phyloP scores from a whole-genome alignment of 495 filamentous ascomycete genomes.

The Penicillium chermesinum region DNA sequence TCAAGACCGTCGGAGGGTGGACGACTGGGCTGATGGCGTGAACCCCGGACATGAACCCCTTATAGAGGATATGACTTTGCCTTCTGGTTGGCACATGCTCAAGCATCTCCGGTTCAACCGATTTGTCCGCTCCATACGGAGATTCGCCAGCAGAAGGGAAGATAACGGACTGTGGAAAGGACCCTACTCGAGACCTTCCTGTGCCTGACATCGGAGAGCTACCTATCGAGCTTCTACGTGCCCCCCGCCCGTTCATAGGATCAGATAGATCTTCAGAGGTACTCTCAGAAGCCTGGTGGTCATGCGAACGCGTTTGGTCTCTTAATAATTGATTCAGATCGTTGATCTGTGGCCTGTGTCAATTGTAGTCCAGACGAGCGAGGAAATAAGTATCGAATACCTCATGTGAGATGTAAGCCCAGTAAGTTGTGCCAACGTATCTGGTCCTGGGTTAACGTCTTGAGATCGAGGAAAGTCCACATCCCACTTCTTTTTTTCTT shows the following conservation, averaged over 20 bases:
- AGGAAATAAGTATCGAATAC: slow-evolving; percentile 14
- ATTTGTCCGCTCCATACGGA: slow-evolving; percentile 29
- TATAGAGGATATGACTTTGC: slow-evolving; percentile 46
- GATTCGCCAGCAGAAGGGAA: slow-evolving; percentile 34
- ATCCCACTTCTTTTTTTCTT: background rate
- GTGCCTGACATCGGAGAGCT: slow-evolving; percentile 6
- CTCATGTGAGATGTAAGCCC: slow-evolving; percentile 49
- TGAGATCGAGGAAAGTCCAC: slow-evolving; percentile 5
- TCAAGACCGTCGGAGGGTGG: slow-evolving; percentile 41
- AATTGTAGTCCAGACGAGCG: background rate
- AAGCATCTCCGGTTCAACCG: slow-evolving; percentile 42
- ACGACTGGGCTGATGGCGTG: slow-evolving; percentile 44
- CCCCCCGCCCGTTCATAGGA: slow-evolving; percentile 4
- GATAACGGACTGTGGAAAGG: slow-evolving; percentile 37
- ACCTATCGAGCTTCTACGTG: slow-evolving; percentile 24
- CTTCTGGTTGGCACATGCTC: slow-evolving; percentile 39
- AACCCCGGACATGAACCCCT: slow-evolving; percentile 44
- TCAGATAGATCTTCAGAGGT: slow-evolving; percentile 19
- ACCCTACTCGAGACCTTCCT: slow-evolving; percentile 14
- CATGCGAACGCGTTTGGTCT: slow-evolving; percentile 40
- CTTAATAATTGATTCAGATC: slow-evolving; percentile 44
- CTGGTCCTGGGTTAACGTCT: slow-evolving; percentile 21
- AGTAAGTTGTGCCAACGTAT: slow-evolving; percentile 50
- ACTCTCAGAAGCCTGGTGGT: slow-evolving; percentile 19
- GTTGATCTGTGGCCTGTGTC: slow-evolving; percentile 31